Percentiles rank a stretch among this genome's conserved stretches.
Evolutionary conservation across 257 asterid species (phyloP).

Genomic region (Penstemon newberryi): DNA sequence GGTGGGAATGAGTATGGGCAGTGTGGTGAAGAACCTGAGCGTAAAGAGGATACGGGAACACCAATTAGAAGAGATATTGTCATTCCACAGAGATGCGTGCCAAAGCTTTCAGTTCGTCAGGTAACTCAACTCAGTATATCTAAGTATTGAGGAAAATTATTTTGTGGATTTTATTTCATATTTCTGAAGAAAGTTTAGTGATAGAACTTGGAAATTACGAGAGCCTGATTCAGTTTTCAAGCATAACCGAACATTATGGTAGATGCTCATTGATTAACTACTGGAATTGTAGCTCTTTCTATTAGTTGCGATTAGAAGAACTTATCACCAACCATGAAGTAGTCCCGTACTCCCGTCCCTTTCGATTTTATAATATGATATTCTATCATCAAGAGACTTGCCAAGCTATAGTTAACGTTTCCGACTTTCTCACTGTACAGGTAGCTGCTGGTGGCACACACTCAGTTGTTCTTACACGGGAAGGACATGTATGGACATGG

Average conservation of each 20-base stretch:
- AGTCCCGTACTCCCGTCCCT: background rate
- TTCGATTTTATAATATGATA: conserved; percentile 7
- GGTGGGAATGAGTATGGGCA: conserved; percentile 99
- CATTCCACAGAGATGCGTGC: conserved; percentile 87
- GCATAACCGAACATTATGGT: conserved; percentile 1
- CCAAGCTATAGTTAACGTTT: conserved; percentile 14
- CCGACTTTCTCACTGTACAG: conserved; percentile 42
- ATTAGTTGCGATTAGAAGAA: conserved; percentile 4
- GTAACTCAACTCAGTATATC: conserved; percentile 37
- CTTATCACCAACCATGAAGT: conserved; percentile 1
- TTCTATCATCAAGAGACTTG: conserved; percentile 10
- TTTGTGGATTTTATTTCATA: conserved; percentile 12
- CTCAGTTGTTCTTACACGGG: conserved; percentile 90
- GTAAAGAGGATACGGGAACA: conserved; percentile 81
- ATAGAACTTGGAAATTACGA: background rate
- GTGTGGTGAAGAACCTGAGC: conserved; percentile 99
- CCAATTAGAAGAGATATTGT: conserved; percentile 92
- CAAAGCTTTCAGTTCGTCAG: conserved; percentile 93
- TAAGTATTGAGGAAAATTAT: conserved; percentile 4
- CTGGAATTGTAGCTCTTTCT: background rate
- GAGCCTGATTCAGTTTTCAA: conserved; percentile 12
- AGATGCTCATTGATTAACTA: conserved; percentile 2
- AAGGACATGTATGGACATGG: conserved; percentile 99
- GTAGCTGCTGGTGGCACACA: conserved; percentile 99
- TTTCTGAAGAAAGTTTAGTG: conserved; percentile 11